Base-by-base conservation (phyloP, 805 yeast genomes). In the Sporopachydermia quercuum region DNA sequence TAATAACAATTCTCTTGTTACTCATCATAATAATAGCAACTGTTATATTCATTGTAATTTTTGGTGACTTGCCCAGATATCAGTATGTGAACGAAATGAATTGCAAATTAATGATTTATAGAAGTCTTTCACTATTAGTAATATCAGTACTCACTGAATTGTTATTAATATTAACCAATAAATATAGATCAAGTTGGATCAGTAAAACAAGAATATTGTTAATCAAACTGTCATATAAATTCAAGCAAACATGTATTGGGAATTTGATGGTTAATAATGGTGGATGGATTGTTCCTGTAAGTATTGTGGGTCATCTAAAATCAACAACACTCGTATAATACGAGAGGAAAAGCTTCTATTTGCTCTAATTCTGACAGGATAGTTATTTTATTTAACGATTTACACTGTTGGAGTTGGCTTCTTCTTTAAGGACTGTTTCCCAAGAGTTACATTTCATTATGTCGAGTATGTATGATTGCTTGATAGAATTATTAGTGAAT, bases 21-120 rank as follows among this genome's bases (percentile, higher is more conserved):
- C n/a, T 8, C 30, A 23, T 23, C n/a, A 23, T 23, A 8, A n/a
- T n/a, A 8, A n/a, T 8, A n/a, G 30, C 13, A 8, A n/a, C n/a
- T n/a, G 30, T 55, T 5, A 45, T 53, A 17, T 49, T 56, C 15
- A 52, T 58, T 15, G 48, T 49, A 5, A 48, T 58, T 19, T 58
- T 58, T 41, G 63, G 62, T 2, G 47, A 55, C n/a, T 42, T 56
- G 34, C 62, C 63, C 2, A 52, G 51, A 18, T 51, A 52, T 30
- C 53, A 50, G 49, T 48, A 37, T 18, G 52, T 36, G 30, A 23
- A 23, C 8, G n/a, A 23, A 8, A 8, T n/a, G 30, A n/a, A n/a
- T n/a, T n/a, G n/a, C n/a, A n/a, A n/a, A n/a, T n/a, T n/a, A 23
- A 23, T n/a, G 13, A 8, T n/a, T 23, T 8, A 23, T 8, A 23